Conservation (phyloP, 176 grass and related monocot species). For the Otatea glauca region DNA sequence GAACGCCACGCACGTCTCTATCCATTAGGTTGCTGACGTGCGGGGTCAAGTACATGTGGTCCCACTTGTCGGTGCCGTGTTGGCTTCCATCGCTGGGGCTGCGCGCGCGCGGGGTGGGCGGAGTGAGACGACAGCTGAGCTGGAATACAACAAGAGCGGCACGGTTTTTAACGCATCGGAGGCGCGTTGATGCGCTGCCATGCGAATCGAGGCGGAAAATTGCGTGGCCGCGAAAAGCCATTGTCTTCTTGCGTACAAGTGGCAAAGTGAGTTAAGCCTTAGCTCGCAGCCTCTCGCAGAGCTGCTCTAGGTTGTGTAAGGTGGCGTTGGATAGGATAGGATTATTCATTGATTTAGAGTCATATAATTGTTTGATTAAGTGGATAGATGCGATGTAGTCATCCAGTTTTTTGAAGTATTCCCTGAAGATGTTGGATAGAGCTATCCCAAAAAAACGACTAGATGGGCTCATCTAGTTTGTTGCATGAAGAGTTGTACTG, state of each 20-base stretch:
- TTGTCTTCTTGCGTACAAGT: constrained; percentile 15
- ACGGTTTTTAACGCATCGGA: not conserved
- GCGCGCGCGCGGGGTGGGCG: not conserved
- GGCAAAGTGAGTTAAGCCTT: not conserved
- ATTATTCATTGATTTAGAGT: too few species aligned
- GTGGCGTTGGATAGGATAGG: too few species aligned
- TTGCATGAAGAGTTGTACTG: too few species aligned
- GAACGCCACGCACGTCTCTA: not conserved
- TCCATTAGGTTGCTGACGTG: not conserved
- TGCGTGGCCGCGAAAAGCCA: not conserved
- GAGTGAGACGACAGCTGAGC: constrained; percentile 14
- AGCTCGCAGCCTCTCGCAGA: too few species aligned
- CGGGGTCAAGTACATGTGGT: rapidly evolving
- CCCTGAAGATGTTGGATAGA: too few species aligned
- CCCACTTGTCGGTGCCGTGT: not conserved
- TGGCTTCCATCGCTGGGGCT: too few species aligned
- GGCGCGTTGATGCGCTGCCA: not conserved
- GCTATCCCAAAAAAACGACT: too few species aligned
- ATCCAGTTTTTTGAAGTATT: too few species aligned
- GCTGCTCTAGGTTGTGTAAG: too few species aligned
- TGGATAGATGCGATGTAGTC: too few species aligned
- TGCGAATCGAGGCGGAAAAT: not conserved
- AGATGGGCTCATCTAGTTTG: too few species aligned
- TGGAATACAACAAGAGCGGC: constrained; percentile 17
- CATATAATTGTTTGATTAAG: too few species aligned